Evolutionary conservation across 768 basidiomycete genomes (phyloP).

Genomic region (Rhizopogon rudus): DNA sequence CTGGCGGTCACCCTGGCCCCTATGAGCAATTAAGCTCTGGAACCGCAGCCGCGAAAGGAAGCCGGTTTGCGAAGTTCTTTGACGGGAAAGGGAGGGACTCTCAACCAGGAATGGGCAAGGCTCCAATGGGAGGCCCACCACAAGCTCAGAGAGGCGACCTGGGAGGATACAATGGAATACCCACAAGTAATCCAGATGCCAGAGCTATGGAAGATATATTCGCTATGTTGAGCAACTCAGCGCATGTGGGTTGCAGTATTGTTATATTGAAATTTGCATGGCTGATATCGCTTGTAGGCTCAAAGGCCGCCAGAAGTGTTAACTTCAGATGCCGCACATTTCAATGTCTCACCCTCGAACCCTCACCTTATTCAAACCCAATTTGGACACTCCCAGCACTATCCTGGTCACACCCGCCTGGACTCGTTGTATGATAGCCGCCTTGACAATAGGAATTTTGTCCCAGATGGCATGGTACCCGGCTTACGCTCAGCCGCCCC

Average conservation of each 20-base stretch:
- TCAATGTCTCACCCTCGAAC: conserved; percentile 18
- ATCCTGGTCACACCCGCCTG: conserved; percentile 41
- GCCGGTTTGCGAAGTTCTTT: conserved; percentile 85
- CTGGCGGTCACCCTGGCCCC: conserved; percentile 7
- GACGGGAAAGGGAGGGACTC: conserved; percentile 61
- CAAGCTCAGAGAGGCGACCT: conserved; percentile 47
- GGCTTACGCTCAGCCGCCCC: conserved; percentile 67
- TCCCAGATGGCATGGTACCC: conserved; percentile 83
- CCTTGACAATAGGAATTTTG: conserved; percentile 70
- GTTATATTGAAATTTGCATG: background rate
- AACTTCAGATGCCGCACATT: conserved; percentile 18
- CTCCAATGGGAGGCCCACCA: conserved; percentile 34
- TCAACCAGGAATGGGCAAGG: conserved; percentile 30
- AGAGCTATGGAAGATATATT: conserved; percentile 77
- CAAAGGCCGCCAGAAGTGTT: conserved; percentile 24
- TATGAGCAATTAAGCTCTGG: conserved; percentile 34
- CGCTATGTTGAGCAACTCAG: conserved; percentile 73
- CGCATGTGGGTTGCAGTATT: conserved; percentile 48
- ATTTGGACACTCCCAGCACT: conserved; percentile 34
- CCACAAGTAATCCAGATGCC: conserved; percentile 39
- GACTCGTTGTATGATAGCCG: conserved; percentile 72
- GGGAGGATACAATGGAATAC: conserved; percentile 28
- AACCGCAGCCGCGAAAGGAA: conserved; percentile 60
- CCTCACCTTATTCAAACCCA: conserved; percentile 38
- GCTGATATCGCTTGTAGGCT: conserved; percentile 17